Percentiles rank a stretch among this genome's conserved stretches.
Evolutionary conservation across 495 filamentous ascomycete genomes (phyloP).

Genomic region (Xylaria acuta): DNA sequence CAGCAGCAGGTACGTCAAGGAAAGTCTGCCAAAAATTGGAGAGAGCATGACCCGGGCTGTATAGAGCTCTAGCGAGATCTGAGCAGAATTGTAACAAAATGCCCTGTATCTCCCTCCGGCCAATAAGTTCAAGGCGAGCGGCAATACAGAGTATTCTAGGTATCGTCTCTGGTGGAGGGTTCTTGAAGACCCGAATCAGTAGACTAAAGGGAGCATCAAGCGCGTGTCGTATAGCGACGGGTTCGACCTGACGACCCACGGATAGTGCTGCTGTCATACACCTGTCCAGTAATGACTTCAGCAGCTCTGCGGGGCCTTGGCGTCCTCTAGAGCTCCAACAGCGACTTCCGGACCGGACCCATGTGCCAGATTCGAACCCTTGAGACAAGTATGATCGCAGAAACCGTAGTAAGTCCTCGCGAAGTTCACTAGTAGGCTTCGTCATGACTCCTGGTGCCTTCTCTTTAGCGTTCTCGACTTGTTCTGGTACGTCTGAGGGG

Average conservation of each 20-base stretch:
- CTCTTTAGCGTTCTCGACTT: neutral
- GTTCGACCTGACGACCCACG: constrained; percentile 37
- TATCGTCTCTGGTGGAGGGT: constrained; percentile 39
- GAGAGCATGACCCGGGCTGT: constrained; percentile 31
- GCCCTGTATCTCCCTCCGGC: constrained; percentile 36
- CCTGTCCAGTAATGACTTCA: constrained; percentile 38
- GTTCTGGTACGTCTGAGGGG: constrained; percentile 13
- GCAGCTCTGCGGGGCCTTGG: constrained; percentile 35
- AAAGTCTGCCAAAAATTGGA: constrained; percentile 38
- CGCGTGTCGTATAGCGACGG: constrained; percentile 28
- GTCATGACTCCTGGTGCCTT: constrained; percentile 4
- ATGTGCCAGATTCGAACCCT: constrained; percentile 33
- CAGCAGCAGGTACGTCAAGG: constrained; percentile 30
- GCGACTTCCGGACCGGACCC: constrained; percentile 34
- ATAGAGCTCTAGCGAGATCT: constrained; percentile 33
- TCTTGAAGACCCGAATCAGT: constrained; percentile 39
- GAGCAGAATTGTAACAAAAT: constrained; percentile 39
- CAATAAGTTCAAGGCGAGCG: constrained; percentile 35
- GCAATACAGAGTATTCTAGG: constrained; percentile 37
- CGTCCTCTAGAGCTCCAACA: constrained; percentile 38
- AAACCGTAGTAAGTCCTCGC: constrained; percentile 33
- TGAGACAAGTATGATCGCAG: constrained; percentile 32
- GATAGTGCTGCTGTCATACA: constrained; percentile 41
- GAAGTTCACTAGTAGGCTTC: constrained; percentile 4
- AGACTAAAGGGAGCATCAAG: constrained; percentile 39